Evolutionary conservation across 805 yeast genomes (phyloP), one percentile per base, ranked within the genome.

Genomic region (Cyberlindnera japonica): DNA sequence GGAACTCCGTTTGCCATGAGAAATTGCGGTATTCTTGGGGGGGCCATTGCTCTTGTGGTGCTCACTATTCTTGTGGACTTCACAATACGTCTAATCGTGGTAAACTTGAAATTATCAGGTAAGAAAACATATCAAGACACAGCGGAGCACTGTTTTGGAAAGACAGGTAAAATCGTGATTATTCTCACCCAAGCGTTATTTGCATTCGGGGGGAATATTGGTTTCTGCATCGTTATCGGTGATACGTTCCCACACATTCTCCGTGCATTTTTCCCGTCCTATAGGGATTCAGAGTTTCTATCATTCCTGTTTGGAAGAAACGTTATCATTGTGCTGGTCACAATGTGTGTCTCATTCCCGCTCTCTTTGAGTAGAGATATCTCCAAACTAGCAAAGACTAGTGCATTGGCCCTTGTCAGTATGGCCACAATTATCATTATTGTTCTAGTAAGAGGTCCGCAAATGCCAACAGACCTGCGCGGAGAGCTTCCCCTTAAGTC

Each of bases 131-230:
- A 88, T 55, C 96, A 93, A 48, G 95, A 81, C 33, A 84, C 95
- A 1, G 96, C 84, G 0, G 73, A 77, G 35, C 75, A 74, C 49
- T 85, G 95, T 39, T 88, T 79, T 64, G 97, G 97, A 0, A 70
- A 66, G 13, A 45, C 65, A 15, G 98, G 98, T 0, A 77, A 80
- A 44, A 58, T 81, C 4, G 51, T 80, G 7, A 78, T 90, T 22
- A 68, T 90, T 19, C 51, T 83, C 3, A 77, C 95, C 0, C 95
- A 90, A 57, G 89, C 93, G 2, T 67, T 86, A 5, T 90, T 90
- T 69, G 97, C 98, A 1, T 81, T 87, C 55, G 97, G 98, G 19
- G 98, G 98, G 0, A 79, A 88, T 45, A 80, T 88, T 71, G 97
- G 96, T 2, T 91, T 88, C 62, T 85, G 95, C 45, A 90, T 90